These are phyloP conservation scores for Artemisia tridentata DNA, from an alignment of 129 eudicot species.

Conservation along the genomic window DNA sequence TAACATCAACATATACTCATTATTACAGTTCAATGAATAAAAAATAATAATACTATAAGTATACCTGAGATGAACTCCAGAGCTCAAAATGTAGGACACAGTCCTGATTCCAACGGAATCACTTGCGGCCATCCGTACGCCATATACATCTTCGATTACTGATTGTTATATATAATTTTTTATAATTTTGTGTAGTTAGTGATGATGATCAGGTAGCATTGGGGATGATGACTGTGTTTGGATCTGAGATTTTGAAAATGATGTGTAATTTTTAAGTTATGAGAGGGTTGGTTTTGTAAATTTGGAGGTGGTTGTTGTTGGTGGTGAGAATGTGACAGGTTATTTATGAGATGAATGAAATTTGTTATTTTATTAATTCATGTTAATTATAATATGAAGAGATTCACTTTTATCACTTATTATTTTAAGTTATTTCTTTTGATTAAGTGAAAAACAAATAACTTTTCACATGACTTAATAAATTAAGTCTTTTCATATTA, in stretches of 20 bases:
- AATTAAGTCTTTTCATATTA: too few species aligned
- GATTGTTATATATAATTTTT: background rate
- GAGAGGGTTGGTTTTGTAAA: constrained; percentile 8
- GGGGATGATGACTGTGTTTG: constrained; percentile 26
- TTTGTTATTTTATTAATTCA: too few species aligned
- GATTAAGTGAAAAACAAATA: too few species aligned
- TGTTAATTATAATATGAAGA: too few species aligned
- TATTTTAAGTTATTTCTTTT: too few species aligned
- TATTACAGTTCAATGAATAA: too few species aligned
- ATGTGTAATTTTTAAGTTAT: constrained; percentile 6
- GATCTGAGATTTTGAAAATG: constrained; percentile 40
- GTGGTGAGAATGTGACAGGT: background rate
- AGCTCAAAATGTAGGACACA: constrained; percentile 83
- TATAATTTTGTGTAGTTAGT: too few species aligned
- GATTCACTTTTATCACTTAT: too few species aligned
- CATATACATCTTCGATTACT: constrained; percentile 73
- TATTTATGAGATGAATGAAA: background rate
- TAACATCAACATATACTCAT: too few species aligned
- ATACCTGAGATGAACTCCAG: constrained; percentile 93
- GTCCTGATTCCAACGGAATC: constrained; percentile 73
- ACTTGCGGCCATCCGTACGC: constrained; percentile 99
- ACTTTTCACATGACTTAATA: too few species aligned
- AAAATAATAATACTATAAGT: too few species aligned
- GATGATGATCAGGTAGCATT: constrained; percentile 28
- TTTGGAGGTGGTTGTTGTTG: background rate